Conservation (phyloP, 371 early-diverging fungal species). For the Zancudomyces culisetae region DNA sequence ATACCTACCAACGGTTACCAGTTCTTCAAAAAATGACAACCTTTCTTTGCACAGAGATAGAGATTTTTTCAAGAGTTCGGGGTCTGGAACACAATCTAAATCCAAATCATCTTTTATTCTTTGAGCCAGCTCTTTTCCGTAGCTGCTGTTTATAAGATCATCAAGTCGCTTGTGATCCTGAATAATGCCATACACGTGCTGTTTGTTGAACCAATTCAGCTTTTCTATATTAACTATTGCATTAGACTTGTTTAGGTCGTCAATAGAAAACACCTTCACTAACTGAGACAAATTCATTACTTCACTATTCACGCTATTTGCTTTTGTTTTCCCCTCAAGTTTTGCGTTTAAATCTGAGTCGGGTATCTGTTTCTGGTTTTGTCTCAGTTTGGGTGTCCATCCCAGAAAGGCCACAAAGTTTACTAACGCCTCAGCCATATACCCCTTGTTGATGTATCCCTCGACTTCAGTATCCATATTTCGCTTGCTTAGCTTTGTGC, state of each 20-base stretch:
- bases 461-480: constrained; percentile 58
- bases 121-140: constrained; percentile 1
- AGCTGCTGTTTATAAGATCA: too few relatives aligned
- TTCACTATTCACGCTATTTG: constrained; percentile 32
- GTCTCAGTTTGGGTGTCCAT: constrained; percentile 55
- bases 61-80: constrained; percentile 4
- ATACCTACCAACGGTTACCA: constrained; percentile 9
- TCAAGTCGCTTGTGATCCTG: constrained; percentile 1
- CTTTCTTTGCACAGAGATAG: constrained; percentile 12
- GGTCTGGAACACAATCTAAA: background rate
- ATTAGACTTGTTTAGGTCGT: constrained; percentile 47
- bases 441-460: constrained; percentile 40
- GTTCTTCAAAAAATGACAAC: constrained; percentile 11
- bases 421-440: constrained; percentile 67
- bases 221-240: constrained; percentile 59
- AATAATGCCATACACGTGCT: constrained; percentile 30
- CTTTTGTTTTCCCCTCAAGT: too few relatives aligned
- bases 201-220: constrained; percentile 67
- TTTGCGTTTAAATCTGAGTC: too few relatives aligned
- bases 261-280: constrained; percentile 45
- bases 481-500: constrained; percentile 74
- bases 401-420: constrained; percentile 81
- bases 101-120: constrained; percentile 2
- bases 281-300: constrained; percentile 44
- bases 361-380: too few relatives aligned